Evolutionary conservation across 2,329 filamentous ascomycete species (phyloP).

Genomic region (Fusarium oxysporum): DNA sequence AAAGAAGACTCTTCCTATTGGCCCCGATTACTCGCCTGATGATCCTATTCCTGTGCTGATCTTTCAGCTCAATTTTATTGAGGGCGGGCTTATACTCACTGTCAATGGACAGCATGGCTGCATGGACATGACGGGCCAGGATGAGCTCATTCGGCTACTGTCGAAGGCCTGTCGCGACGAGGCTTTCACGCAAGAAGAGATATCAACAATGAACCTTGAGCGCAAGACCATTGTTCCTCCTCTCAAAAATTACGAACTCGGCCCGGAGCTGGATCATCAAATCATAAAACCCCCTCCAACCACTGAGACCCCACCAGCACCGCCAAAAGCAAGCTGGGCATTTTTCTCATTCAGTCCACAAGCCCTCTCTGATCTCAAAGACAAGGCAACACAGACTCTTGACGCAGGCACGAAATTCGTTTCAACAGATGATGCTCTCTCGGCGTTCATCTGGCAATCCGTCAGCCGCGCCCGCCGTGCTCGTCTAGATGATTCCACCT

Average conservation of each 20-base stretch:
- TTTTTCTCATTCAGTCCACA: conserved; percentile 57
- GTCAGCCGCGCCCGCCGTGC: conserved; percentile 55
- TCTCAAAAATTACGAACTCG: conserved; percentile 53
- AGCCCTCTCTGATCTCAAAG: conserved; percentile 56
- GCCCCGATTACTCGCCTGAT: conserved; percentile 37
- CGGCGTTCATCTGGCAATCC: conserved; percentile 63
- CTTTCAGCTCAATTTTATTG: conserved; percentile 61
- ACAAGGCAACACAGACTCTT: conserved; percentile 44
- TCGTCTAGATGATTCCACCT: conserved; percentile 43
- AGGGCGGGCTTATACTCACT: conserved; percentile 62
- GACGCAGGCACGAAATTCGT: conserved; percentile 49
- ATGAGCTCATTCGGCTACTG: conserved; percentile 58
- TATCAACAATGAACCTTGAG: conserved; percentile 55
- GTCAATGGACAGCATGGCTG: conserved; percentile 60
- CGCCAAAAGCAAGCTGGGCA: conserved; percentile 54
- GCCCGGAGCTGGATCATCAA: conserved; percentile 51
- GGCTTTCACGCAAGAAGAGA: conserved; percentile 59
- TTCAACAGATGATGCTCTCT: conserved; percentile 66
- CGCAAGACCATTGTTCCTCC: conserved; percentile 54
- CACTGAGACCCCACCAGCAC: conserved; percentile 10
- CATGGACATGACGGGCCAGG: conserved; percentile 65
- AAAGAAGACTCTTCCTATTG: conserved; percentile 52
- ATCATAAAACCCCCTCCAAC: conserved; percentile 44
- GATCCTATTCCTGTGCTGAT: conserved; percentile 55
- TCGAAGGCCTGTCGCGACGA: conserved; percentile 61